These are phyloP conservation scores for Lentinus tigrinus DNA, from an alignment of 768 basidiomycete species.

Conservation along the genomic window DNA sequence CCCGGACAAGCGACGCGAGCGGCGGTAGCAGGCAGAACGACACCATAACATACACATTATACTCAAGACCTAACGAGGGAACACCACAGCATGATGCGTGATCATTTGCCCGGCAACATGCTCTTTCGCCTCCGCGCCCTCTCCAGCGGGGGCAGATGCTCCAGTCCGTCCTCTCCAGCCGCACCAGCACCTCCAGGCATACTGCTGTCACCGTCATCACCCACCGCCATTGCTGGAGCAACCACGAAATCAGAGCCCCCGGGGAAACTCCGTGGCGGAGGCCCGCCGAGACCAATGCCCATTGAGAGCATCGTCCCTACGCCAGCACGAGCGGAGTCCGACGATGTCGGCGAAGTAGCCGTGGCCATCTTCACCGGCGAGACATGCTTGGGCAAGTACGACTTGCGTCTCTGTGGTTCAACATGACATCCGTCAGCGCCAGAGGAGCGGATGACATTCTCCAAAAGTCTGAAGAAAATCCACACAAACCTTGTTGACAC, in stretches of 20 bases:
- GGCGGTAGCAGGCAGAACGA: no score
- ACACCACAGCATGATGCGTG: no score
- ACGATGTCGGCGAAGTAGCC: constrained; percentile 1
- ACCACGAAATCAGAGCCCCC: no score
- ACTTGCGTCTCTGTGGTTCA: constrained; percentile 65
- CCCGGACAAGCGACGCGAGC: no score
- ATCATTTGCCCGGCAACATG: constrained; percentile 21
- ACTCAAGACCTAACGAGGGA: background rate
- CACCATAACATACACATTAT: no score
- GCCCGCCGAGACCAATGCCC: background rate
- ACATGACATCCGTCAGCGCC: background rate
- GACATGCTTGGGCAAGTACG: constrained; percentile 67
- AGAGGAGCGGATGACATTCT: background rate
- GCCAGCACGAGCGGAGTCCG: background rate
- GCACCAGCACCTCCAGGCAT: constrained; percentile 1
- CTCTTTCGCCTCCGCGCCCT: constrained; percentile 55
- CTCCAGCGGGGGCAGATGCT: constrained; percentile 63
- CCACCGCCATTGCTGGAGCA: constrained; percentile 28
- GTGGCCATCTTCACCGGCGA: constrained; percentile 6
- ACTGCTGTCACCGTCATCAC: constrained; percentile 13
- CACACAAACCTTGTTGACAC: constrained; percentile 56
- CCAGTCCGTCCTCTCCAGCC: constrained; percentile 45
- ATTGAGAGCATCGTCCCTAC: background rate
- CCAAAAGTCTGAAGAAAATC: background rate
- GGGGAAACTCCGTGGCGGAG: background rate